Percentiles rank a stretch among this genome's conserved stretches.
phyloP scores from a whole-genome alignment of 495 filamentous ascomycete genomes.

The Penicillium alfredii region DNA sequence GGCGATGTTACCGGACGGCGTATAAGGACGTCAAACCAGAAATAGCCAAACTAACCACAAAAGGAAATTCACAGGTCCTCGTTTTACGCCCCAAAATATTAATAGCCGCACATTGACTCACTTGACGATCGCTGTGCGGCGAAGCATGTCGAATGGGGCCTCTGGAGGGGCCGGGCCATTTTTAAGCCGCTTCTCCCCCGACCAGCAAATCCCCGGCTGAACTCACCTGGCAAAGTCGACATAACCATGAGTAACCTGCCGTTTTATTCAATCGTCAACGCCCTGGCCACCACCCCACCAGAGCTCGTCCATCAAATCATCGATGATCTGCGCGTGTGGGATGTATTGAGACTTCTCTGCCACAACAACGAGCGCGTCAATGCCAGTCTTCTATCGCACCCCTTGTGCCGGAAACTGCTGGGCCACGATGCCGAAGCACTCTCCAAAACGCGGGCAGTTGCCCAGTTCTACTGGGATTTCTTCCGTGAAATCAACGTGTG shows the following conservation, averaged over 20 bases:
- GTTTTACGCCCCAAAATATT: too few relatives aligned
- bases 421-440: slow-evolving; percentile 1
- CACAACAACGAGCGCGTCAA: slow-evolving; percentile 4
- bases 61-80: too few relatives aligned
- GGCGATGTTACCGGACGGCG: too few relatives aligned
- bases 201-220: too few relatives aligned
- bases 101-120: too few relatives aligned
- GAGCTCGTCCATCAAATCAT: slow-evolving; percentile 15
- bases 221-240: neutral
- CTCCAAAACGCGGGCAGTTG: neutral
- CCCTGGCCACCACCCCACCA: slow-evolving; percentile 7
- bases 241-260: neutral
- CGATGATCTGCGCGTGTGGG: slow-evolving; percentile 16
- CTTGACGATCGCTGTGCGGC: too few relatives aligned
- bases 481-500: neutral
- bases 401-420: slow-evolving; percentile 2
- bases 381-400: slow-evolving; percentile 7
- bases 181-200: too few relatives aligned
- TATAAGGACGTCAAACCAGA: too few relatives aligned
- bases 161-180: too few relatives aligned
- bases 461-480: neutral
- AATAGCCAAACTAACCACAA: too few relatives aligned
- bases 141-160: too few relatives aligned
- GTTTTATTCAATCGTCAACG: neutral
- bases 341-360: slow-evolving; percentile 13